Percentiles rank a stretch among this genome's conserved stretches.
Conservation (phyloP, 805 yeast genomes). For the Yarrowia osloensis region DNA sequence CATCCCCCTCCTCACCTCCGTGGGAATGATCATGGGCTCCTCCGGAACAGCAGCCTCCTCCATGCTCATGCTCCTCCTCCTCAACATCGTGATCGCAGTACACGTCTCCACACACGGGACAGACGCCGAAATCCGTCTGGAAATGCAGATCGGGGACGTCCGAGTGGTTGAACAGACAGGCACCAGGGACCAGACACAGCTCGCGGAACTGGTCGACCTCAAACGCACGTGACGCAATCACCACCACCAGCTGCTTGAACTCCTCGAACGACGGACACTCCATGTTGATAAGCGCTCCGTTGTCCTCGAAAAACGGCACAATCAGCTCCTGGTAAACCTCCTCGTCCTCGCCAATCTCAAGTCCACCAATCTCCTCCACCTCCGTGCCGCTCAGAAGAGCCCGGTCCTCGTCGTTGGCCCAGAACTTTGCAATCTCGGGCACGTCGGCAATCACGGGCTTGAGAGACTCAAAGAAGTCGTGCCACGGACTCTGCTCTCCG, state of each 20-base stretch:
- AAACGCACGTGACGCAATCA: constrained; percentile 70
- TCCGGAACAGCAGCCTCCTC: constrained; percentile 32
- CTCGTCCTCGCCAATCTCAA: constrained; percentile 51
- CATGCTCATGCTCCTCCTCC: constrained; percentile 31
- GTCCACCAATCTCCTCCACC: constrained; percentile 58
- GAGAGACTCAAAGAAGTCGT: constrained; percentile 59
- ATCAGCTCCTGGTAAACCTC: constrained; percentile 46
- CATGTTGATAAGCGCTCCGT: constrained; percentile 13
- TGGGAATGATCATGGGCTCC: constrained; percentile 35
- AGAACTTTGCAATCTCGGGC: constrained; percentile 59
- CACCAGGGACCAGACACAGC: constrained; percentile 82
- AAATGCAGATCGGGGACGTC: constrained; percentile 67
- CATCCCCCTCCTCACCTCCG: constrained; percentile 31
- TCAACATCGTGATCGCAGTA: constrained; percentile 47
- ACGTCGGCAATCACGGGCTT: constrained; percentile 7
- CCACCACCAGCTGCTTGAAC: constrained; percentile 30
- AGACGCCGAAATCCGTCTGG: constrained; percentile 56
- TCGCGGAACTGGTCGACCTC: constrained; percentile 75
- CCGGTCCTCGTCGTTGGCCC: constrained; percentile 55
- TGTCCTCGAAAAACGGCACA: constrained; percentile 37
- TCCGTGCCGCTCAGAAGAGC: constrained; percentile 60
- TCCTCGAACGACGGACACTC: constrained; percentile 37
- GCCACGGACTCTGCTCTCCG: constrained; percentile 79
- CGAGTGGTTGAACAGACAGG: constrained; percentile 82
- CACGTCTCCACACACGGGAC: constrained; percentile 53